Base-by-base conservation (phyloP, 805 yeast genomes). In the Nakazawaea holstii region DNA sequence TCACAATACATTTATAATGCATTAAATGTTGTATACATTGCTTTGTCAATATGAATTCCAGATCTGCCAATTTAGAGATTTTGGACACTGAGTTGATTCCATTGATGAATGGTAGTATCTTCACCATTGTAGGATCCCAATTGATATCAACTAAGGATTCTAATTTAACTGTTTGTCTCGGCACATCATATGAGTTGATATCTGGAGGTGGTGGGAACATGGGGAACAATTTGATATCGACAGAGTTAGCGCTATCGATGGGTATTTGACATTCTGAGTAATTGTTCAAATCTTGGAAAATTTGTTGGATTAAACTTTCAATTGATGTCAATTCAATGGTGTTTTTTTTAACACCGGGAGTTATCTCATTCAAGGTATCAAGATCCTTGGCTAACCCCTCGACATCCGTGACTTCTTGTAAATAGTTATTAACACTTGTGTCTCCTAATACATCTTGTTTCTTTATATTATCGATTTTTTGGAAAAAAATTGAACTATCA, bases 121-220 rank as follows among this genome's bases (percentile, higher is more conserved):
- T 84, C 40, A 89, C 71, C 94, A 94, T 85, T 1, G 98, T 92
- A 1, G 97, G 97, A 64, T 94, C 99, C 97, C 99, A 94, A 57
- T 87, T 84, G 8, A 87, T 84, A 63, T 94, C 99, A 38, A 88
- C 82, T 52, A 94, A 70, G 35, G 77, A 68, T 28, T 75, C 74
- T 31, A 94, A 67, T 45, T 82, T 80, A 1, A 94, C 96, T 0
- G 92, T 83, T n/a, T 95, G 79, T 5, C 91, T 79, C 0, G 99
- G 99, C 0, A 94, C 99, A 62, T 92, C 96, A 56, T 73, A 87
- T 0, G 95, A 79, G 43, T 81, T 73, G 20, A 94, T 68, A 41
- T 78, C 78, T 0, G 91, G 84, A 0, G 92, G 96, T 1, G 91
- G 87, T 10, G 86, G 84, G 32, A 85, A 69, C n/a, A 87, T 70